Evolutionary conservation across 306 rosid genomes (phyloP), one percentile per base, ranked within the genome.

Genomic region (Vigna hirtella): DNA sequence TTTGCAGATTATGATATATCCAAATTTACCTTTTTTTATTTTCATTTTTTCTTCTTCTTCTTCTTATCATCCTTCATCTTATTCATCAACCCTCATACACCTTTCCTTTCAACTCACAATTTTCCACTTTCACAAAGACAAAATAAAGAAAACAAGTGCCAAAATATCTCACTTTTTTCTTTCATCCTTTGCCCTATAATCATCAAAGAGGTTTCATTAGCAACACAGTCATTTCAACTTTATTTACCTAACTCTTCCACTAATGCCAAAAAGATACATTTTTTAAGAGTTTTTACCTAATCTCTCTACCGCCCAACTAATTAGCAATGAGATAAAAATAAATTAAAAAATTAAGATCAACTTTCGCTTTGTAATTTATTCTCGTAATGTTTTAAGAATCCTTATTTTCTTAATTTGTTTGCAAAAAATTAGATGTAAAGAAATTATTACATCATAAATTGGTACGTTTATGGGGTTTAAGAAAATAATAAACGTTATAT

Each of bases 1-100:
- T 80, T 57, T 30, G 74, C 17, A 58, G 85, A 80, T 80, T 84
- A 71, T 66, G 77, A 80, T 81, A 66, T 74, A 57, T 72, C 82
- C 26, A 77, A 36, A 66, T 72, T 16, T 56, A 49, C 50, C 77
- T 77, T 84, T 66, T 81, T 71, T 77, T 58, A 62, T 70, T 36
- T 30, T 30, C 34, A 3, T 30, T 0, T 30, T 30, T 3, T 30
- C 34, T 30, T 36, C 49, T 26, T 77, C 51, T 75, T 62, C 68
- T 75, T 63, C 68, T 1, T 63, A 76, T 76, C 40, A 62, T 72
- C 28, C 28, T 26, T 26, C 62, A 38, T 40, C 42, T 22, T 65
- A 2, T 43, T 43, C 14, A 11, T 43, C 49, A 56, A 48, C 18
- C 26, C 58, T 71, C 49, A 24, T 43, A 38, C 61, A 62, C 62